phyloP scores from a whole-genome alignment of 345 rosid species.

The Citrus mangshanensis region DNA sequence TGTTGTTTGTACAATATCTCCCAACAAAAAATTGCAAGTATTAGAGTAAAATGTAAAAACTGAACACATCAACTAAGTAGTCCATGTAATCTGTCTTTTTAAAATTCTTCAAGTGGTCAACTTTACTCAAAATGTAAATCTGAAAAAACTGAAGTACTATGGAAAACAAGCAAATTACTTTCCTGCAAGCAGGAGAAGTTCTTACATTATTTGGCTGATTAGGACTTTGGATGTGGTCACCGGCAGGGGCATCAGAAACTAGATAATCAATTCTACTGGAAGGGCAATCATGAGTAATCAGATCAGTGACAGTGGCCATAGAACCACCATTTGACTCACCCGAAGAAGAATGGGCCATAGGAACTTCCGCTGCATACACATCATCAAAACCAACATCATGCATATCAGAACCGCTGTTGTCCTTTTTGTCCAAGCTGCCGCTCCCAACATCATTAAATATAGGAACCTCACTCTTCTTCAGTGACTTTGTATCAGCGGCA shows the following conservation, averaged over 20 bases:
- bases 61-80: background rate
- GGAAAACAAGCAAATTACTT: conserved; percentile 2
- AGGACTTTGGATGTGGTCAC: conserved; percentile 22
- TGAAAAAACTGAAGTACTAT: conserved; percentile 2
- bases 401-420: conserved; percentile 19
- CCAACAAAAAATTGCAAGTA: background rate
- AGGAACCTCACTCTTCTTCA: conserved; percentile 19
- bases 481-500: conserved; percentile 9
- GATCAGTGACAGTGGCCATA: conserved; percentile 13
- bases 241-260: conserved; percentile 4
- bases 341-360: conserved; percentile 20
- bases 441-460: conserved; percentile 15
- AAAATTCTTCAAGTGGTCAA: background rate
- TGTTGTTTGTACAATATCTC: background rate
- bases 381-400: conserved; percentile 20
- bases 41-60: background rate
- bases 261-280: conserved; percentile 13
- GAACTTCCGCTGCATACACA: conserved; percentile 20
- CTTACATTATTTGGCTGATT: conserved; percentile 24
- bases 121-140: conserved; percentile 1
- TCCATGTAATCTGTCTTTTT: background rate
- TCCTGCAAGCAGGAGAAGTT: conserved; percentile 2
- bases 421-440: conserved; percentile 13
- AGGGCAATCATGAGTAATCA: conserved; percentile 8
- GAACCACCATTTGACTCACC: conserved; percentile 27